phyloP scores from a whole-genome alignment of 179 eudicot species.

The Pouteria campechiana region DNA sequence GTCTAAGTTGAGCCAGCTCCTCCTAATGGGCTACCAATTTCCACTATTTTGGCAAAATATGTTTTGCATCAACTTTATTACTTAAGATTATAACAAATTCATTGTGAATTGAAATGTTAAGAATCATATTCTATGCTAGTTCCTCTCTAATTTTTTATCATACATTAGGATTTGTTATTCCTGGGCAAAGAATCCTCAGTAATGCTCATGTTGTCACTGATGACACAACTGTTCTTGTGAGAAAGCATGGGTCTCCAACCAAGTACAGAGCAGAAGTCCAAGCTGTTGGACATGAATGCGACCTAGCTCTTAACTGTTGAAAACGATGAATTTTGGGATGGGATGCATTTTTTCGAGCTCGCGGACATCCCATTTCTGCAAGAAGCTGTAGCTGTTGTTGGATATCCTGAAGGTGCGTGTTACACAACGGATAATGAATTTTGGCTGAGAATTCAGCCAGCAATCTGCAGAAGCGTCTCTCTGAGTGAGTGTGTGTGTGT shows the following conservation, averaged over 20 bases:
- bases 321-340: conserved; percentile 92
- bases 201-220: conserved; percentile 99
- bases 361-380: conserved; percentile 85
- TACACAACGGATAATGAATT: too few relatives aligned
- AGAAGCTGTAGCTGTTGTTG: conserved; percentile 96
- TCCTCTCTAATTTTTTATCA: background rate
- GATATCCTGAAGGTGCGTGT: conserved; percentile 94
- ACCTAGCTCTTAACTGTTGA: conserved; percentile 86
- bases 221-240: conserved; percentile 84
- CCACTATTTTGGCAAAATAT: too few relatives aligned
- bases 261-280: conserved; percentile 83
- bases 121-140: background rate
- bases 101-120: background rate
- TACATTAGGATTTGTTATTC: conserved; percentile 84
- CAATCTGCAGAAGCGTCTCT: too few relatives aligned
- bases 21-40: too few relatives aligned
- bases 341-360: conserved; percentile 68
- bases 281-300: conserved; percentile 98
- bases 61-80: too few relatives aligned
- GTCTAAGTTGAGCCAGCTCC: too few relatives aligned
- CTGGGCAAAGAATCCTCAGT: conserved; percentile 78
- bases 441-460: too few relatives aligned
- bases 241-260: conserved; percentile 93
- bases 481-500: too few relatives aligned
- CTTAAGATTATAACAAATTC: too few relatives aligned